phyloP scores from a whole-genome alignment of 2,329 filamentous ascomycete genomes.

The Byssochlamys sp. region DNA sequence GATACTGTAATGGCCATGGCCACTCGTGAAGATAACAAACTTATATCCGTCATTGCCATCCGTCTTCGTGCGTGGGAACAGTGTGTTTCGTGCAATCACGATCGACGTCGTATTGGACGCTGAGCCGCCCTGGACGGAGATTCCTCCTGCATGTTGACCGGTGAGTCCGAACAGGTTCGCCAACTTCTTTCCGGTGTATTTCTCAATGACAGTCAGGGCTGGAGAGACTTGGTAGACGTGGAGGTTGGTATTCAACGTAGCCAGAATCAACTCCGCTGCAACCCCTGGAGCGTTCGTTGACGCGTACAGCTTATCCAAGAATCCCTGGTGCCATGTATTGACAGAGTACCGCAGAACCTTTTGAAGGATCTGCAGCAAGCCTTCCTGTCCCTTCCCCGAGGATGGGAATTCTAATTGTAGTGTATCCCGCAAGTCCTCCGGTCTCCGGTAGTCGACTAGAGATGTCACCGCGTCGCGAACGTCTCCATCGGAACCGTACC shows the following conservation, averaged over 20 bases:
- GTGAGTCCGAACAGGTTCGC: slow-evolving; percentile 68
- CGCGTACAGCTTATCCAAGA: slow-evolving; percentile 90
- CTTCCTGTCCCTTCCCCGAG: slow-evolving; percentile 56
- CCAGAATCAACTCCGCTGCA: slow-evolving; percentile 72
- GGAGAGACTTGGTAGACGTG: slow-evolving; percentile 94
- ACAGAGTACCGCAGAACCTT: slow-evolving; percentile 74
- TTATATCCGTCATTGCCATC: slow-evolving; percentile 54
- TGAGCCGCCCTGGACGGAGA: slow-evolving; percentile 69
- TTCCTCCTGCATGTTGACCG: slow-evolving; percentile 59
- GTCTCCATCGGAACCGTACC: slow-evolving; percentile 50
- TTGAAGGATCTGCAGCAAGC: slow-evolving; percentile 60
- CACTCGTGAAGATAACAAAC: slow-evolving; percentile 79
- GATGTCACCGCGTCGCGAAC: slow-evolving; percentile 49
- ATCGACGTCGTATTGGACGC: slow-evolving; percentile 78
- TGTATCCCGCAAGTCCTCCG: slow-evolving; percentile 50
- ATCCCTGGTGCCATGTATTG: slow-evolving; percentile 98
- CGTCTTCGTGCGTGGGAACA: slow-evolving; percentile 69
- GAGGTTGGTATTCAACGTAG: slow-evolving; percentile 81
- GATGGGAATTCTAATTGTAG: slow-evolving; percentile 44
- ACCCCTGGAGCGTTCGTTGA: slow-evolving; percentile 80
- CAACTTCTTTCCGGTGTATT: slow-evolving; percentile 62
- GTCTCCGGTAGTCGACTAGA: slow-evolving; percentile 55
- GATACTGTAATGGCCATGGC: slow-evolving; percentile 86
- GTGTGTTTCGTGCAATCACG: slow-evolving; percentile 74
- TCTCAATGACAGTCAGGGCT: slow-evolving; percentile 77